Evolutionary conservation across 352 stramenopile genomes (phyloP).

Genomic region (Globisporangium acanthophoron): DNA sequence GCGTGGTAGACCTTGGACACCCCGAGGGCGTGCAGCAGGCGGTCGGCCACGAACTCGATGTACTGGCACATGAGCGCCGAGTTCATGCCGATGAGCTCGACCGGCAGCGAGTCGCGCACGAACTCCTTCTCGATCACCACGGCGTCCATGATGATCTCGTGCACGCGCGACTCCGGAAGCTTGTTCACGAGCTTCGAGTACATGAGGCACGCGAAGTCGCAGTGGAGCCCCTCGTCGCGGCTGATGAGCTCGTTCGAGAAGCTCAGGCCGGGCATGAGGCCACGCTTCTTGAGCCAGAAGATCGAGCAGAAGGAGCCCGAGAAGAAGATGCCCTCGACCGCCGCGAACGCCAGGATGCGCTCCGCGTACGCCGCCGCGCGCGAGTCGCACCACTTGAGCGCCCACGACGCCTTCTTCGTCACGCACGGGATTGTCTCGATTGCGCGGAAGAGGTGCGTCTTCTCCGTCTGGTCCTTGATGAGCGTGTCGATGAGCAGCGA

Average conservation of each 20-base stretch:
- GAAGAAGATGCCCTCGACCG: slow-evolving; percentile 99
- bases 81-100: slow-evolving; percentile 99
- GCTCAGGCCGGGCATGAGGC: slow-evolving; percentile 97
- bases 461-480: slow-evolving; percentile 94
- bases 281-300: slow-evolving; percentile 99
- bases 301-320: slow-evolving; percentile 98
- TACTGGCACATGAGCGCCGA: slow-evolving; percentile 97
- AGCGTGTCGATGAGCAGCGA: slow-evolving; percentile 99
- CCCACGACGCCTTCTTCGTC: slow-evolving; percentile 96
- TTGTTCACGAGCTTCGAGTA: slow-evolving; percentile 98
- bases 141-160: slow-evolving; percentile 94
- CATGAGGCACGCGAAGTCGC: slow-evolving; percentile 98
- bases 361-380: slow-evolving; percentile 93
- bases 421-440: slow-evolving; percentile 98
- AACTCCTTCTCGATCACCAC: slow-evolving; percentile 99
- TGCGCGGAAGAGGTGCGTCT: slow-evolving; percentile 92
- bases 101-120: slow-evolving; percentile 94
- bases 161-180: slow-evolving; percentile 88
- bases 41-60: slow-evolving; percentile 98
- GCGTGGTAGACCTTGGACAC: slow-evolving; percentile 92
- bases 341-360: slow-evolving; percentile 95
- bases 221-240: slow-evolving; percentile 98
- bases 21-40: slow-evolving; percentile 91
- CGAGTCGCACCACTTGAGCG: slow-evolving; percentile 94
- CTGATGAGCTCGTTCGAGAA: slow-evolving; percentile 99